Base-by-base conservation (phyloP, 73 alveolate genomes). In the Paramecium primaurelia region DNA sequence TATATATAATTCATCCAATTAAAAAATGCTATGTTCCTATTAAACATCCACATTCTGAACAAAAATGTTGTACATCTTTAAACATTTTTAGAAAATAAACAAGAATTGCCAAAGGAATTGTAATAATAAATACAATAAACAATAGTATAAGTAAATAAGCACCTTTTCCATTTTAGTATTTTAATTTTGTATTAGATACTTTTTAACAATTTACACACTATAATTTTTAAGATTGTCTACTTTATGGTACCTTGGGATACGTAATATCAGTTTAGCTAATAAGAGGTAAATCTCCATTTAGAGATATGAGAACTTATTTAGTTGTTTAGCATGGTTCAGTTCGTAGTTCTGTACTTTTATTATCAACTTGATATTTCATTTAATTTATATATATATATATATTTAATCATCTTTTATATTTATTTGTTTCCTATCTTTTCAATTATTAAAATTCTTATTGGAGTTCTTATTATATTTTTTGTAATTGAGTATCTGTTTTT, bases 391-490 rank as follows among this genome's bases (percentile, higher is more conserved):
- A 51, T 54, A 54, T 54, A 54, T 54, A 54, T 54, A 54, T 54
- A 54, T 54, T 54, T 73, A 37, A 73, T 73, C 87, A 73, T 73
- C 47, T 73, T 22, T 22, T 40, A 73, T 73, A 73, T 73, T 73
- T 73, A 34, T 73, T 73, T 40, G 47, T 36, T 40, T 73, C 87
- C 36, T 73, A 22, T 73, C 34, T 37, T 73, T 73, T 73, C 47
- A 73, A 73, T 38, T 73, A 36, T 40, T 73, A 5, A 36, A 36
- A 73, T 37, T 73, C 87, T 20, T 73, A 40, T 40, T 34, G 18
- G 58, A 73, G 22, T 40, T 73, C 87, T 20, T 73, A 37, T 37
- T 73, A 18, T 14, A 73, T 37, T 11, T 73, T 73, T 38, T 73
- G 22, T 4, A 73, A 44, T 73, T 73, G n/a, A 11, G 68, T 14